Percentiles rank a stretch among this genome's conserved stretches.
Conservation (phyloP, 768 basidiomycete genomes). For the Auricularia sp. region DNA sequence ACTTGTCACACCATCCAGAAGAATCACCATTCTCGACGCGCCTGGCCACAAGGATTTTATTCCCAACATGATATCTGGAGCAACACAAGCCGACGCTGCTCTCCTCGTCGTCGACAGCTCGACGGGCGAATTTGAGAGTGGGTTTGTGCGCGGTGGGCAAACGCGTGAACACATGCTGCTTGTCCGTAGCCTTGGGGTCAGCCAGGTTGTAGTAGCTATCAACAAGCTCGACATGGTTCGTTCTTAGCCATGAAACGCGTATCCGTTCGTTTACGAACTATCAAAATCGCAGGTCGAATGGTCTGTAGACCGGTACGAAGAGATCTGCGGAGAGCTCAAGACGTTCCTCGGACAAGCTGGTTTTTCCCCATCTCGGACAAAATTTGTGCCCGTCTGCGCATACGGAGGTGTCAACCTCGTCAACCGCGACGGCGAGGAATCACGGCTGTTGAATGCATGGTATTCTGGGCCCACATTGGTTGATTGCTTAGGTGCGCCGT, state of each 20-base stretch:
- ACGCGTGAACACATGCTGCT: conserved; percentile 90
- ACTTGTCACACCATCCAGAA: conserved; percentile 59
- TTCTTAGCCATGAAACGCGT: background rate
- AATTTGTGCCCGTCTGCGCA: conserved; percentile 83
- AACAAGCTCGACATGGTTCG: conserved; percentile 90
- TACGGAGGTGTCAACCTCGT: conserved; percentile 83
- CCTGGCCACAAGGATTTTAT: conserved; percentile 97
- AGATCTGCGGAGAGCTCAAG: conserved; percentile 63
- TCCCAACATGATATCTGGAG: conserved; percentile 99
- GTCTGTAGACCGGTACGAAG: conserved; percentile 73
- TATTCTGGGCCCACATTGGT: conserved; percentile 80
- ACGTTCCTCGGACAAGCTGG: conserved; percentile 85
- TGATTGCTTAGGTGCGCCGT: conserved; percentile 61
- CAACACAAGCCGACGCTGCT: conserved; percentile 92
- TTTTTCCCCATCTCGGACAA: conserved; percentile 66
- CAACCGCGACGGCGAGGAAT: conserved; percentile 36
- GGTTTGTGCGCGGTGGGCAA: conserved; percentile 90
- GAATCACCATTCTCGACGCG: conserved; percentile 91
- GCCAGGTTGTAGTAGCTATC: conserved; percentile 82
- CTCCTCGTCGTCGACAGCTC: conserved; percentile 86
- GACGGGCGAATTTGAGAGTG: conserved; percentile 89
- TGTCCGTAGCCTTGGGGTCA: conserved; percentile 84
- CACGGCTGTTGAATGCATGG: conserved; percentile 51
- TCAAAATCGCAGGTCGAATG: conserved; percentile 61
- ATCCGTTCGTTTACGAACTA: conserved; percentile 1